phyloP scores from a whole-genome alignment of 495 filamentous ascomycete species.

The Xylaria sp. region DNA sequence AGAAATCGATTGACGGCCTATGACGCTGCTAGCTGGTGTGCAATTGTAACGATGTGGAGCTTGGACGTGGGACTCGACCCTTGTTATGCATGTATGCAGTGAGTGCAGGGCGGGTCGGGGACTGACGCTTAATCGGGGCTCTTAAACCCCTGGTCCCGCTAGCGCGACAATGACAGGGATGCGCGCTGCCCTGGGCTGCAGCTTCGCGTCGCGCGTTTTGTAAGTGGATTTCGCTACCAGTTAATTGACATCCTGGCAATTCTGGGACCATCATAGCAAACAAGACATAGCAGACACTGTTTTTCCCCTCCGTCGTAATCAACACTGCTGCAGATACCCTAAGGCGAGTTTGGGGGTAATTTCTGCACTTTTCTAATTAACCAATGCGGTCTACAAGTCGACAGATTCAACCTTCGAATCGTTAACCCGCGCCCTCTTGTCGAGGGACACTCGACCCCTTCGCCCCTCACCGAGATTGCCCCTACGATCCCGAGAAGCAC shows the following conservation, averaged over 20 bases:
- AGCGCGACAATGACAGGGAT: conserved; percentile 24
- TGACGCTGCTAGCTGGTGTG: conserved; percentile 24
- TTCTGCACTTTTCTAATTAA: conserved; percentile 2
- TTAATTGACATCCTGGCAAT: neutral
- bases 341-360: conserved; percentile 6
- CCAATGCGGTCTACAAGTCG: conserved; percentile 29
- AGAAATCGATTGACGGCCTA: conserved; percentile 2
- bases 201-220: conserved; percentile 30
- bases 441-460: conserved; percentile 16
- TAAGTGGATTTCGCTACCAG: conserved; percentile 26
- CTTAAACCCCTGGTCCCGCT: conserved; percentile 22
- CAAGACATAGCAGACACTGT: neutral
- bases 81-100: conserved; percentile 20
- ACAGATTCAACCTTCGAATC: neutral
- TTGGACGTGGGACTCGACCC: neutral
- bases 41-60: neutral
- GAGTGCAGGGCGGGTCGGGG: too few relatives aligned
- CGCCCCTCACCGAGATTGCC: neutral
- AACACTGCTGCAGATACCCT: neutral
- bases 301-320: neutral
- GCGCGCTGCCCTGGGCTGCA: conserved; percentile 4
- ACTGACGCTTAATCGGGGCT: conserved; percentile 6
- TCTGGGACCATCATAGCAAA: neutral
- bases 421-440: conserved; percentile 24
- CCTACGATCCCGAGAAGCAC: conserved; percentile 10